Conservation (phyloP, 2,329 filamentous ascomycete genomes). For the Akanthomyces uredinophilus region DNA sequence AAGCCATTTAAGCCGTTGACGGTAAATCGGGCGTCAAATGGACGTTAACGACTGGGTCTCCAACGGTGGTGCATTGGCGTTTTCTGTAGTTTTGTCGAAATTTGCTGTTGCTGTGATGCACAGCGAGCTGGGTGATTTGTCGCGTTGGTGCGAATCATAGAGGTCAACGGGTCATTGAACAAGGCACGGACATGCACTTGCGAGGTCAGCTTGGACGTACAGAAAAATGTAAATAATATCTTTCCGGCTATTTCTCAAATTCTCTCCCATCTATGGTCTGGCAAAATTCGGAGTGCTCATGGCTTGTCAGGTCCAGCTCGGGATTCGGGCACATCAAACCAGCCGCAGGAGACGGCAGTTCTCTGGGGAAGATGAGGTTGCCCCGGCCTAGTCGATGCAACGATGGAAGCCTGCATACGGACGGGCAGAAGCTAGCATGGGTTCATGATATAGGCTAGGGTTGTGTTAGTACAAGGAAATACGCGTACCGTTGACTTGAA, state of each 20-base stretch:
- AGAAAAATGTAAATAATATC: too few species aligned
- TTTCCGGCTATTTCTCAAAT: too few species aligned
- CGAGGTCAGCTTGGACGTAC: too few species aligned
- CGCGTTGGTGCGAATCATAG: too few species aligned
- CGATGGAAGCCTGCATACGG: background rate
- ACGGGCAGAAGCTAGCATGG: background rate
- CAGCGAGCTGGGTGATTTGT: too few species aligned
- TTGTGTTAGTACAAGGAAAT: background rate
- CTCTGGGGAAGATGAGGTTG: background rate
- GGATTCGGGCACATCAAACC: background rate
- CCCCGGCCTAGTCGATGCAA: background rate
- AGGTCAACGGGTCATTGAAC: too few species aligned
- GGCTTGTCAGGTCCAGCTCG: background rate
- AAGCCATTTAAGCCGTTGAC: constrained; percentile 55
- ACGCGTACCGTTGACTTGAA: background rate
- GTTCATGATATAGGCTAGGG: background rate
- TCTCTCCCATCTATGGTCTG: too few species aligned
- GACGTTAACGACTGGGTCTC: background rate
- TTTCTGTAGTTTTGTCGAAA: background rate
- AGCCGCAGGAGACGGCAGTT: background rate
- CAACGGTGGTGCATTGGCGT: too few species aligned
- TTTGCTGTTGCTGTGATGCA: background rate
- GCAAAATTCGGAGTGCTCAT: too few species aligned
- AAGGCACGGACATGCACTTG: too few species aligned
- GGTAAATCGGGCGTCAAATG: constrained; percentile 37